Conservation (phyloP, 345 rosid genomes). For the Aquilaria yunnanensis region DNA sequence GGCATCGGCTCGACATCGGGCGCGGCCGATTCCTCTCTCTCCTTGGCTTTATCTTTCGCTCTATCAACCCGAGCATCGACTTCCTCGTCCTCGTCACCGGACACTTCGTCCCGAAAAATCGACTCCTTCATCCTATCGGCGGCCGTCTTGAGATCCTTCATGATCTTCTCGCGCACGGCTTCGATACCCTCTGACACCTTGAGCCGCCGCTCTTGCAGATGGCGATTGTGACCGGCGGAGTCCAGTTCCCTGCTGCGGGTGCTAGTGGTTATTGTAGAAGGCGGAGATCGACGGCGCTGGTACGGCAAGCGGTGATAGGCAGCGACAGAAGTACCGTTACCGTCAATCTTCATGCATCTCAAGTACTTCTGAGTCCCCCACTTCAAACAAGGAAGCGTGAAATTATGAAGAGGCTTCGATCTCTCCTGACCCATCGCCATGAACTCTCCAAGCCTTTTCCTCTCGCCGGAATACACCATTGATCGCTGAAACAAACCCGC, state of each 20-base stretch:
- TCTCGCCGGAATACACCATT: slow-evolving; percentile 33
- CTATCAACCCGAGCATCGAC: slow-evolving; percentile 13
- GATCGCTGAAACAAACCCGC: slow-evolving; percentile 14
- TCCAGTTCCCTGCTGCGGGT: slow-evolving; percentile 11
- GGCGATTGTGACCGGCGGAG: slow-evolving; percentile 8
- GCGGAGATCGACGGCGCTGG: slow-evolving; percentile 28
- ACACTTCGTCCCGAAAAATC: slow-evolving; percentile 25
- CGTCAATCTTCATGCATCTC: slow-evolving; percentile 34
- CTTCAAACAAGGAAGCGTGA: slow-evolving; percentile 40
- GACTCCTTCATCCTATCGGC: slow-evolving; percentile 41
- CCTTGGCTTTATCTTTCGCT: slow-evolving; percentile 16
- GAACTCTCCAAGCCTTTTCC: slow-evolving; percentile 10
- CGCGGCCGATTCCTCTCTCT: slow-evolving; percentile 24
- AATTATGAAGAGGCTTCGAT: slow-evolving; percentile 47
- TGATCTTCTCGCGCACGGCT: slow-evolving; percentile 47
- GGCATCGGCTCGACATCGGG: slow-evolving; percentile 36
- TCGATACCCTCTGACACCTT: slow-evolving; percentile 48
- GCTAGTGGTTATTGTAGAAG: slow-evolving; percentile 10
- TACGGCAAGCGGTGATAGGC: slow-evolving; percentile 14
- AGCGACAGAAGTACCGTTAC: slow-evolving; percentile 11
- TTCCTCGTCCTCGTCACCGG: slow-evolving; percentile 20
- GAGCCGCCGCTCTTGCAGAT: slow-evolving; percentile 13
- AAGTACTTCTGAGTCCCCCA: slow-evolving; percentile 46
- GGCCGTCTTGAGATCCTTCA: slow-evolving; percentile 46
- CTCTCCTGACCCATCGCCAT: slow-evolving; percentile 44